Evolutionary conservation across 2,329 filamentous ascomycete genomes (phyloP).

Genomic region (Claviceps quebecensis): DNA sequence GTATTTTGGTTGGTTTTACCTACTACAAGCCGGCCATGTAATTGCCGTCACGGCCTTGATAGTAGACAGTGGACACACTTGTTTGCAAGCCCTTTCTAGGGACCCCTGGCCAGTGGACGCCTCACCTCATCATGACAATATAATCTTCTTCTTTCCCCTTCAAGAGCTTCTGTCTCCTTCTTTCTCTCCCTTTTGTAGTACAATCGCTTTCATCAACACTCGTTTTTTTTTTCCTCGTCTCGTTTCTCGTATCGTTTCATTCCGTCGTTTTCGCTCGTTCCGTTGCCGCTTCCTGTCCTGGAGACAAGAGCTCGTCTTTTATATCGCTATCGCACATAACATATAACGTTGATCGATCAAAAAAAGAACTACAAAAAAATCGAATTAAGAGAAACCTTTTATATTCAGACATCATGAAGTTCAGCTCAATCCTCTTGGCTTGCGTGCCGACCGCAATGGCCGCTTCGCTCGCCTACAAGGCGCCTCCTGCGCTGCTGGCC

Average conservation of each 20-base stretch:
- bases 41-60: too few relatives aligned
- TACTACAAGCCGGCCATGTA: too few relatives aligned
- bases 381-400: not conserved
- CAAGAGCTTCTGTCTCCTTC: not conserved
- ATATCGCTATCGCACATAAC: not conserved
- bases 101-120: not conserved
- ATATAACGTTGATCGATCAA: not conserved
- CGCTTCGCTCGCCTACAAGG: slow-evolving; percentile 12
- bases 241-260: not conserved
- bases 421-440: slow-evolving; percentile 4
- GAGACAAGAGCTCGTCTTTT: not conserved
- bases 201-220: not conserved
- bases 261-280: not conserved
- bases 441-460: slow-evolving; percentile 10
- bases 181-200: not conserved
- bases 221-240: not conserved
- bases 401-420: slow-evolving; percentile 4
- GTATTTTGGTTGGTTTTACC: not conserved
- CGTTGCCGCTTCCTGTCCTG: not conserved
- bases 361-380: not conserved
- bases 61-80: too few relatives aligned
- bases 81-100: not conserved
- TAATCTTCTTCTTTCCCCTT: not conserved
- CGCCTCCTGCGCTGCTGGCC: slow-evolving; percentile 13
- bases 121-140: not conserved